Base-by-base conservation (phyloP, 495 filamentous ascomycete genomes). In the Podospora anserina region DNA sequence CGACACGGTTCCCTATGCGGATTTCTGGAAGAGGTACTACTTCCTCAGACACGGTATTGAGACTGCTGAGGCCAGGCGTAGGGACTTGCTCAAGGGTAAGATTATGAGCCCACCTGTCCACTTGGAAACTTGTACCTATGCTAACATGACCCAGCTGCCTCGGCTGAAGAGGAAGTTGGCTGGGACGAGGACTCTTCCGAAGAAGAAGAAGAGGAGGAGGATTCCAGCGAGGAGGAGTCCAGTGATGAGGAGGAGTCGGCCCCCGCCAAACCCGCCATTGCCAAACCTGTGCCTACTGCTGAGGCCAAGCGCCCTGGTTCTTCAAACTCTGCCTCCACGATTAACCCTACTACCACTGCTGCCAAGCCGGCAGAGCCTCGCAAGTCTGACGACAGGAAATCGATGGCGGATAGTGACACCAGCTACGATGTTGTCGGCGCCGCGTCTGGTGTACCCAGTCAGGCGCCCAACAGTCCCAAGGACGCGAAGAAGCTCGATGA, bases 1-100 rank as follows among this genome's bases (percentile, higher is more conserved):
- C 19, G 93, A 93, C 79, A 85, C 85, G 70, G 92, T 97, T 16
- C 85, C 93, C 34, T 99, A 99, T 76, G 86, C 81, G 16, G 87
- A 89, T 59, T 99, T 98, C 78, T 99, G 96, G 96, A 89, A 85
- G 71, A 85, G 95, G 53, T 99, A 99, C 77, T 98, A 97, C 72
- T 99, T 97, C 83, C 82, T 98, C 68, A 83, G 96, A 72, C 89
- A 96, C 70, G 92, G 96, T 26, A 90, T 99, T 69, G 95, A 98
- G 81, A 93, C 89, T n/a, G 93, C 97, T 66, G 95, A 99, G 84
- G 88, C 91, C 73, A 88, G 93, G 80, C 84, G 95, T 77, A 88
- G 90, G 75, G 95, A 98, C 76, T 81, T 99, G 69, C 81, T 99
- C 59, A 97, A 96, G 80, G 95, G 95, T 97, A 83, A 71, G 82